phyloP scores from a whole-genome alignment of 2,329 filamentous ascomycete genomes.

The Aureobasidium sp. region DNA sequence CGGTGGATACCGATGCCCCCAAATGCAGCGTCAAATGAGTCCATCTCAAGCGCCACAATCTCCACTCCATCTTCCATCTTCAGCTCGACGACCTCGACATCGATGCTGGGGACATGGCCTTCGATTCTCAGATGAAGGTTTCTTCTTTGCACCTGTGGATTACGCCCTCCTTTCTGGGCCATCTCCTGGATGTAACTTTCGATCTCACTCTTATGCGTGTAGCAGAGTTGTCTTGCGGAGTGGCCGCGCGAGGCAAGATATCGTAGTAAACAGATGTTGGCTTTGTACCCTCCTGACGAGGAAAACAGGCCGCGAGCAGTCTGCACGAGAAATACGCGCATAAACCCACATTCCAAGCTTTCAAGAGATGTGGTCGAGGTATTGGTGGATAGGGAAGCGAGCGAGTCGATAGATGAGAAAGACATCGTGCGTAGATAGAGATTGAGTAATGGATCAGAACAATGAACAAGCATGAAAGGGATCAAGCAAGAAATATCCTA shows the following conservation, averaged over 20 bases:
- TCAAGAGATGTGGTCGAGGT: neutral
- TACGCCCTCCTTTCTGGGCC: neutral
- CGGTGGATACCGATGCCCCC: neutral
- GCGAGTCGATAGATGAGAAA: neutral
- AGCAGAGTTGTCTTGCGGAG: conserved; percentile 1
- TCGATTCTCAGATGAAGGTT: neutral
- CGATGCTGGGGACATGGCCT: neutral
- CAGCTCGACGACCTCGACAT: neutral
- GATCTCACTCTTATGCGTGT: neutral
- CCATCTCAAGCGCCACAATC: neutral
- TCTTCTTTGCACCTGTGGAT: no score
- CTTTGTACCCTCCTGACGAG: neutral
- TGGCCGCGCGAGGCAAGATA: neutral
- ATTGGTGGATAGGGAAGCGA: neutral
- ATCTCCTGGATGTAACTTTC: neutral
- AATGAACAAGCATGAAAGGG: no score
- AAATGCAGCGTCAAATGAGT: conserved; percentile 2
- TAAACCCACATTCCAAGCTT: neutral
- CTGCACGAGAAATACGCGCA: neutral
- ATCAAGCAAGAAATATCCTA: no score
- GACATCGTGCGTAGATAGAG: neutral
- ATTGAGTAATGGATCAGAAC: neutral
- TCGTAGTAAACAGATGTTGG: neutral
- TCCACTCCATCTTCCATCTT: conserved; percentile 2
- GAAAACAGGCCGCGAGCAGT: neutral